Percentiles rank a stretch among this genome's conserved stretches.
Conservation (phyloP, 2,329 filamentous ascomycete genomes). For the Calonectria honghensis region DNA sequence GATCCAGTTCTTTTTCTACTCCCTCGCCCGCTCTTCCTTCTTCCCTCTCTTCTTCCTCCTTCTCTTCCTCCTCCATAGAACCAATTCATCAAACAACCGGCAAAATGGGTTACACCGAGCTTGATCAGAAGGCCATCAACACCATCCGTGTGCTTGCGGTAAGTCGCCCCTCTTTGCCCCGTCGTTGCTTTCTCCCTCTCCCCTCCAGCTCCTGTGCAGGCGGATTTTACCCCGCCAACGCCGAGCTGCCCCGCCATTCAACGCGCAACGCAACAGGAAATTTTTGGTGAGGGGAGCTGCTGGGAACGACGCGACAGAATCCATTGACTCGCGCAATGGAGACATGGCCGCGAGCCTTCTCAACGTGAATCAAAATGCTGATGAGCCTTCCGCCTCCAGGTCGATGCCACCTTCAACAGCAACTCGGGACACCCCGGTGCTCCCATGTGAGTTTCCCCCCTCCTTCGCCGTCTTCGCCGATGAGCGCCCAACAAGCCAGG, state of each 20-base stretch:
- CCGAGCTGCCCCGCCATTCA: conserved; percentile 53
- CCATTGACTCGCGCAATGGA: neutral
- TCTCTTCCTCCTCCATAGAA: conserved; percentile 54
- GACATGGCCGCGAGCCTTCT: neutral
- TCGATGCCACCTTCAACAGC: conserved; percentile 96
- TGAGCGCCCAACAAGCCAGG: conserved; percentile 31
- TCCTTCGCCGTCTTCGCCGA: conserved; percentile 39
- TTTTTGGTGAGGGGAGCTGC: conserved; percentile 40
- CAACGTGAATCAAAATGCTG: conserved; percentile 45
- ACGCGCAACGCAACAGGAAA: conserved; percentile 40
- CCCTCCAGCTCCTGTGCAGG: conserved; percentile 59
- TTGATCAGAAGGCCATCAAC: conserved; percentile 95
- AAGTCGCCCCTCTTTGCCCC: conserved; percentile 67
- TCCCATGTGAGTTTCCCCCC: conserved; percentile 81
- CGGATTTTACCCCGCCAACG: conserved; percentile 61
- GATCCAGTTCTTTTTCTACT: conserved; percentile 51
- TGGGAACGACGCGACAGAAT: neutral
- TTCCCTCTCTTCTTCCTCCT: conserved; percentile 46
- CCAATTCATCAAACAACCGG: conserved; percentile 59
- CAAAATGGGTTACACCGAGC: conserved; percentile 91
- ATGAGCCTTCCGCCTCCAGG: conserved; percentile 71
- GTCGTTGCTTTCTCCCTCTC: conserved; percentile 48
- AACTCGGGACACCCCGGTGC: conserved; percentile 99
- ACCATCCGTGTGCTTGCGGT: conserved; percentile 97
- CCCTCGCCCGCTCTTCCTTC: conserved; percentile 32